These are phyloP conservation scores for Cryptococcus hybrid DNA, from an alignment of 1,284 basidiomycete species.

Conservation along the genomic window DNA sequence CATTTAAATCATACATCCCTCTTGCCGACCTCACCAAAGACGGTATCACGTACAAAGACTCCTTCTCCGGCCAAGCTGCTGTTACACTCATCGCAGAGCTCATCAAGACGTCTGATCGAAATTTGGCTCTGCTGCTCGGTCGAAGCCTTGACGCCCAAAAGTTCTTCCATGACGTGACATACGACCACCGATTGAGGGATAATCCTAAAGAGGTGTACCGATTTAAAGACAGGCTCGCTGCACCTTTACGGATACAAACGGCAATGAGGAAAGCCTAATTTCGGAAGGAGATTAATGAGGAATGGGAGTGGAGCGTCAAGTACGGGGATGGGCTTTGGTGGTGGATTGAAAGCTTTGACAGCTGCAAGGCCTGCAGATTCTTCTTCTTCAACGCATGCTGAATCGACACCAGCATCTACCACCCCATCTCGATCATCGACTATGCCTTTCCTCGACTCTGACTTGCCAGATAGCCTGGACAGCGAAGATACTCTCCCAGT, in stretches of 20 bases:
- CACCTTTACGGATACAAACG: slow-evolving; percentile 33
- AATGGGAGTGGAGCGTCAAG: slow-evolving; percentile 27
- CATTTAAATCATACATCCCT: slow-evolving; percentile 79
- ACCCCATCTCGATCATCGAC: slow-evolving; percentile 14
- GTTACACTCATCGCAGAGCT: slow-evolving; percentile 96
- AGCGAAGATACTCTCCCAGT: slow-evolving; percentile 67
- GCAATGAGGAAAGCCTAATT: slow-evolving; percentile 25
- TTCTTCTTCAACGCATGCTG: slow-evolving; percentile 20
- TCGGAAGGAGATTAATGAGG: not conserved
- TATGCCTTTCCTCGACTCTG: slow-evolving; percentile 30
- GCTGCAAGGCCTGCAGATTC: slow-evolving; percentile 28
- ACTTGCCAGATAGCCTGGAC: not conserved
- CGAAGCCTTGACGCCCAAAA: slow-evolving; percentile 96
- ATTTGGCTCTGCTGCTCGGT: slow-evolving; percentile 89
- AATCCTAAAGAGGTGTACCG: slow-evolving; percentile 89
- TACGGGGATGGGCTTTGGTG: slow-evolving; percentile 11
- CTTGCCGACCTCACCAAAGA: slow-evolving; percentile 85
- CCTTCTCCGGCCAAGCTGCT: slow-evolving; percentile 95
- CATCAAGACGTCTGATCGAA: slow-evolving; percentile 97
- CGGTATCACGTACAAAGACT: slow-evolving; percentile 91
- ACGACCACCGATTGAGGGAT: slow-evolving; percentile 93
- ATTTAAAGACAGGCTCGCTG: slow-evolving; percentile 58
- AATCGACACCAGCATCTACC: slow-evolving; percentile 33
- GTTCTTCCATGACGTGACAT: slow-evolving; percentile 99
- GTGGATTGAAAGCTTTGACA: slow-evolving; percentile 1